Evolutionary conservation across 768 basidiomycete genomes (phyloP), one percentile per base, ranked within the genome.

Genomic region (Suillus lakei): DNA sequence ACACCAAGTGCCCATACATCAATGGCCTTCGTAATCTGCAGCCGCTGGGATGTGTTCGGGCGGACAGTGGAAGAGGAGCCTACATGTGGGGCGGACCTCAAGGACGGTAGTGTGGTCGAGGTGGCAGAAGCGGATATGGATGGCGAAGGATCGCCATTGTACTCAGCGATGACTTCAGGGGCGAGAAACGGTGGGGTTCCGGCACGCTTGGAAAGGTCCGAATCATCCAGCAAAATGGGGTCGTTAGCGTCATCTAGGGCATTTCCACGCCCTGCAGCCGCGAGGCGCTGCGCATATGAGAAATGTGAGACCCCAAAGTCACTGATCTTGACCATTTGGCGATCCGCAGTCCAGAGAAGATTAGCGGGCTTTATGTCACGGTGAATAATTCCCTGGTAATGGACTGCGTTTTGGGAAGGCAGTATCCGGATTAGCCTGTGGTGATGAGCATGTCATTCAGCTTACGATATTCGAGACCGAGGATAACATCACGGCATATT

Each of bases 311-410:
- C 95, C 61, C 98, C 98, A 77, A 99, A 99, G 79, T 99, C 98
- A 32, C 91, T 95, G 66, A 99, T 99, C 79, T 99, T 99, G 79
- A 99, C 96, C 64, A 86, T 87, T 65, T 87, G 86, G 61, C 93
- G 89, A 80, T 97, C 92, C 32, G 85, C 84, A 3, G 92, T 91
- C 89, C 93, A 95, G 34, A 99, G 85, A 28, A 99, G 88, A 78
- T 99, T 99, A 54, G 96, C 94, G 32, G 98, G 98, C 75, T 99
- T 99, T 82, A 99, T 99, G 80, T 99, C 98, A 64, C 98, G 93
- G 79, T 99, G 98, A 59, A 99, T 98, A 77, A 99, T 99, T 28
- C 97, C 98, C 74, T 99, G 96, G 72, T 91, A 88, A 75, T 99
- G 98, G 2, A 99, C 97, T 99, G 73, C 13, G 48, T 4, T 36